Evolutionary conservation across 805 yeast genomes (phyloP).

Genomic region (Schizosaccharomyces osmophilus): DNA sequence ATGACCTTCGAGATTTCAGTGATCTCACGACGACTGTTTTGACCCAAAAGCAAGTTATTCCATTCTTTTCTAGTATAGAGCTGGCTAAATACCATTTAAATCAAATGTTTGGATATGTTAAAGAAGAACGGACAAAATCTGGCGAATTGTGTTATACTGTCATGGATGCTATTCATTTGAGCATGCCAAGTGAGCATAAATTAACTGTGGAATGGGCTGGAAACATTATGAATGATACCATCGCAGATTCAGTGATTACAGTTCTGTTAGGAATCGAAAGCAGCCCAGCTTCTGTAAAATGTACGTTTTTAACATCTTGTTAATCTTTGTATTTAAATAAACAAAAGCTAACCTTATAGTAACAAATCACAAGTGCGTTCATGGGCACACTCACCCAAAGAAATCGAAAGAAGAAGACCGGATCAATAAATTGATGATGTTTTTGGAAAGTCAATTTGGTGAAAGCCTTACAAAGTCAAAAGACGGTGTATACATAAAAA

Average conservation of each 20-base stretch:
- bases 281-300: slow-evolving; percentile 78
- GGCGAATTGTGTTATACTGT: slow-evolving; percentile 24
- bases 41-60: slow-evolving; percentile 54
- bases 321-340: slow-evolving; percentile 7
- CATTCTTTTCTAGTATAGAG: slow-evolving; percentile 57
- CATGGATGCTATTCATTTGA: slow-evolving; percentile 40
- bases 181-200: slow-evolving; percentile 20
- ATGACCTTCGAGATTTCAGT: slow-evolving; percentile 71
- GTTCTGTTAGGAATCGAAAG: slow-evolving; percentile 78
- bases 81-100: slow-evolving; percentile 70
- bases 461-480: slow-evolving; percentile 23
- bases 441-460: slow-evolving; percentile 74
- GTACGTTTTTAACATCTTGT: neutral
- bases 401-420: slow-evolving; percentile 7
- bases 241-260: slow-evolving; percentile 85
- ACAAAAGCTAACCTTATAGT: slow-evolving; percentile 1
- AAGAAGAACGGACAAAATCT: slow-evolving; percentile 20
- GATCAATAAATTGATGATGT: slow-evolving; percentile 29
- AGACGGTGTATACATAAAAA: slow-evolving; percentile 32
- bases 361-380: slow-evolving; percentile 4
- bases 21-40: slow-evolving; percentile 67
- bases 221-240: slow-evolving; percentile 66
- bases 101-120: slow-evolving; percentile 82
- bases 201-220: slow-evolving; percentile 77
- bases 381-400: slow-evolving; percentile 8